Percentiles rank a stretch among this genome's conserved stretches.
phyloP scores from a whole-genome alignment of 768 basidiomycete genomes.

The Pleurotus salmoneostramineus region DNA sequence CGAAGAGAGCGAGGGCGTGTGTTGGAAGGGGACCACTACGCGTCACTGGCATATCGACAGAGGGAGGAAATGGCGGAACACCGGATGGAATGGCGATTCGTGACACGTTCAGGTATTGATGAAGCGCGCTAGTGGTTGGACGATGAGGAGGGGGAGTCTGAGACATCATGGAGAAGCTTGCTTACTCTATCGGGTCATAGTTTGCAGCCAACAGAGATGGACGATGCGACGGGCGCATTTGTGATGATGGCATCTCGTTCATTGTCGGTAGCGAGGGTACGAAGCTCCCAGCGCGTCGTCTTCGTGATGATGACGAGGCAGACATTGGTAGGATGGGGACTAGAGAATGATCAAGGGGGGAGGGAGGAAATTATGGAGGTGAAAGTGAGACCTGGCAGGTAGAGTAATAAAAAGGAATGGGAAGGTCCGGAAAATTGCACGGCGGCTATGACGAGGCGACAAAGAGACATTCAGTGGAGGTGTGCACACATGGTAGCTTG shows the following conservation, averaged over 20 bases:
- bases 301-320: not conserved
- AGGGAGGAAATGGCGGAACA: conserved; percentile 28
- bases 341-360: conserved; percentile 9
- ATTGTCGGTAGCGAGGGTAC: conserved; percentile 3
- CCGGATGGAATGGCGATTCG: conserved; percentile 15
- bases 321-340: conserved; percentile 3
- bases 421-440: conserved; percentile 13
- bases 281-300: conserved; percentile 4
- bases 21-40: conserved; percentile 48
- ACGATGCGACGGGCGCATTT: conserved; percentile 1
- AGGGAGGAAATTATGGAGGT: conserved; percentile 7
- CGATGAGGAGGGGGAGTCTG: conserved; percentile 1
- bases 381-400: conserved; percentile 3
- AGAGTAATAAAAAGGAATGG: conserved; percentile 16
- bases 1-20: conserved; percentile 49
- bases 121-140: conserved; percentile 33
- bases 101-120: conserved; percentile 38
- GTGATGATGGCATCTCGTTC: conserved; percentile 3
- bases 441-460: not conserved
- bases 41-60: conserved; percentile 44
- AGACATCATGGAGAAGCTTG: not conserved
- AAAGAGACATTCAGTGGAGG: conserved; percentile 7
- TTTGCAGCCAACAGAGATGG: conserved; percentile 1
- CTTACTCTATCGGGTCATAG: conserved; percentile 10
- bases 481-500: conserved; percentile 6